Base-by-base conservation (phyloP, 306 rosid species). In the Spatholobus suberectus region DNA sequence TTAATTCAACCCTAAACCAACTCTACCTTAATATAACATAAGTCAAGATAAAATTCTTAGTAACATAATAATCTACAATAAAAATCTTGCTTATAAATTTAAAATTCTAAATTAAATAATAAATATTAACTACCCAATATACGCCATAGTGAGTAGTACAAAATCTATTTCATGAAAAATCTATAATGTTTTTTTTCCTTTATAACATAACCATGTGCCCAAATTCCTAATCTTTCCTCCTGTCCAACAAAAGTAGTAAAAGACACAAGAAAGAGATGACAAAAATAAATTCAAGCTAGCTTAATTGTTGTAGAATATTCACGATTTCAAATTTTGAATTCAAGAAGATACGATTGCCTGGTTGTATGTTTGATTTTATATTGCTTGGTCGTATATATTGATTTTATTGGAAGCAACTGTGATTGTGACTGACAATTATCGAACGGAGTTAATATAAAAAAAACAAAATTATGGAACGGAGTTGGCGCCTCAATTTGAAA, bases 401-500 rank as follows among this genome's bases (percentile, higher is more conserved):
- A 41, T 52, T 34, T 63, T 11, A 5, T 73, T 62, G 35, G 61
- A 5, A 52, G 66, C 49, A 72, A n/a, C 2, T 49, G 13, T 21
- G 12, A 23, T 43, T 23, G 1, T 24, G 12, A 8, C 57, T 14
- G 0, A 12, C 49, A 43, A 61, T 62, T 51, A 11, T 51, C 51
- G 0, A 73, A 18, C 32, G 18, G 17, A 15, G 26, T 35, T 78
- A n/a, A n/a, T n/a, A n/a, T n/a, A n/a, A n/a, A n/a, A n/a, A n/a
- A n/a, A n/a, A n/a, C n/a, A n/a, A n/a, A 43, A 61, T 62, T 51
- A 11, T 51, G 51, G 0, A 73, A 18, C 32, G 18, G 17, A 15
- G 26, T 35, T 78, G 75, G 81, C 74, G 65, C 74, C 47, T n/a
- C 81, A 29, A 18, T 63, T 77, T 77, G 24, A 63, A 77, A 77